These are phyloP conservation scores for Albugo laibachii DNA, from an alignment of 352 stramenopile species.

Conservation along the genomic window DNA sequence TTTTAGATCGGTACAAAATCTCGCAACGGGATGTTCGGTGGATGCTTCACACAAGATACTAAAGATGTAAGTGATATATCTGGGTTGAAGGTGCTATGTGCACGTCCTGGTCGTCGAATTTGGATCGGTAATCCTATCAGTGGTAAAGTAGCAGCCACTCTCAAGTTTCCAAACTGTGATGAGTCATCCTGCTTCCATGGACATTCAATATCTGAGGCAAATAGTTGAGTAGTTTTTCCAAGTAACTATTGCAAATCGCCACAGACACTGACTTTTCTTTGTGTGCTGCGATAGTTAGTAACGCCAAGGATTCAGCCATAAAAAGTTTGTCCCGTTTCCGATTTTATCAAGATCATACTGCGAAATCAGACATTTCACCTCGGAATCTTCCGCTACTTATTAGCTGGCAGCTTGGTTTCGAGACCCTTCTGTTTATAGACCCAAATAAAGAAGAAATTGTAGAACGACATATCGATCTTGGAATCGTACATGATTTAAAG, in stretches of 20 bases:
- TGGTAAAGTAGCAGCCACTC: constrained; percentile 56
- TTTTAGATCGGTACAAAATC: constrained; percentile 61
- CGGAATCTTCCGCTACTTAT: constrained; percentile 32
- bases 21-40: constrained; percentile 58
- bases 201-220: too few relatives aligned
- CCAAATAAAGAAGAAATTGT: constrained; percentile 67
- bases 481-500: constrained; percentile 70
- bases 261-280: neutral
- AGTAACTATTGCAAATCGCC: neutral
- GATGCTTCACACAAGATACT: constrained; percentile 51
- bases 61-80: constrained; percentile 24
- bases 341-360: constrained; percentile 35
- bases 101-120: constrained; percentile 51
- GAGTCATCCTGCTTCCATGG: too few relatives aligned
- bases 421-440: constrained; percentile 67
- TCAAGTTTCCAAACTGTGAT: constrained; percentile 35
- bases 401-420: constrained; percentile 66
- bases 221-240: too few relatives aligned
- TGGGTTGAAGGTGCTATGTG: constrained; percentile 59
- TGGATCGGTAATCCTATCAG: constrained; percentile 64
- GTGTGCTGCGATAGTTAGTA: constrained; percentile 14
- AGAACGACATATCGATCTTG: constrained; percentile 74
- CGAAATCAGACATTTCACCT: constrained; percentile 19
- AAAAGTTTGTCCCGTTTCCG: constrained; percentile 61
- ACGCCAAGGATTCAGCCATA: constrained; percentile 51